phyloP scores from a whole-genome alignment of 208 protist species.

The Trypanosoma mega region DNA sequence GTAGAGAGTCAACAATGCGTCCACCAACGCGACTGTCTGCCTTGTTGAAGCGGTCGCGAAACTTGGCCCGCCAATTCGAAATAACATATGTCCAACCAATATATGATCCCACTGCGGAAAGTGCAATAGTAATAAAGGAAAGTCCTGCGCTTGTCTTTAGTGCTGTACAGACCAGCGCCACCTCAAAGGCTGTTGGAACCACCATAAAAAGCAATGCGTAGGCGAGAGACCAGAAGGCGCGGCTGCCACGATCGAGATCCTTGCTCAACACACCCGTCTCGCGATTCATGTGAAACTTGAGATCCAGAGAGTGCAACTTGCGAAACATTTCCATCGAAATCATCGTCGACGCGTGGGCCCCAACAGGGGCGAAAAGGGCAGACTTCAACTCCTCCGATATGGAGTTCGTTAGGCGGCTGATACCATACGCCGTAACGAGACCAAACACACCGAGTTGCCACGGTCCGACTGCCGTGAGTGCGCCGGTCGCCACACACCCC shows the following conservation, averaged over 20 bases:
- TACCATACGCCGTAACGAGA: conserved; percentile 83
- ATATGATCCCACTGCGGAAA: conserved; percentile 83
- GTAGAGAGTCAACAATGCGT: conserved; percentile 91
- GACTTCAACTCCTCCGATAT: conserved; percentile 88
- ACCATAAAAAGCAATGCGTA: conserved; percentile 92
- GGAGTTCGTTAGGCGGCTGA: conserved; percentile 71
- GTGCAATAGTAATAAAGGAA: conserved; percentile 84
- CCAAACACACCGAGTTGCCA: conserved; percentile 77
- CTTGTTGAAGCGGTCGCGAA: conserved; percentile 88
- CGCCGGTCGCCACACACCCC: conserved; percentile 23
- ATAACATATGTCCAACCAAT: conserved; percentile 84
- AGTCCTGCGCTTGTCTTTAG: conserved; percentile 81
- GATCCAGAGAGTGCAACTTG: conserved; percentile 86
- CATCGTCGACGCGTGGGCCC: conserved; percentile 76
- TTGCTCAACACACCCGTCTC: conserved; percentile 91
- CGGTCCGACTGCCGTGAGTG: conserved; percentile 41
- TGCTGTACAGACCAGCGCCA: conserved; percentile 86
- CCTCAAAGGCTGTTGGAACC: conserved; percentile 92
- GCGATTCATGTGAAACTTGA: conserved; percentile 86
- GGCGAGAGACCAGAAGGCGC: conserved; percentile 88
- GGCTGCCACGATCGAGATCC: conserved; percentile 91
- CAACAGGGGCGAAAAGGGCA: conserved; percentile 89
- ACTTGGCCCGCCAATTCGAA: conserved; percentile 89
- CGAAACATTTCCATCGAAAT: conserved; percentile 87
- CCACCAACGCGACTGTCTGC: conserved; percentile 88